A percentile compares a stretch with the other conserved stretches of the same genome.
phyloP scores from a whole-genome alignment of 768 basidiomycete species.

The Hirschioporus abietinus region DNA sequence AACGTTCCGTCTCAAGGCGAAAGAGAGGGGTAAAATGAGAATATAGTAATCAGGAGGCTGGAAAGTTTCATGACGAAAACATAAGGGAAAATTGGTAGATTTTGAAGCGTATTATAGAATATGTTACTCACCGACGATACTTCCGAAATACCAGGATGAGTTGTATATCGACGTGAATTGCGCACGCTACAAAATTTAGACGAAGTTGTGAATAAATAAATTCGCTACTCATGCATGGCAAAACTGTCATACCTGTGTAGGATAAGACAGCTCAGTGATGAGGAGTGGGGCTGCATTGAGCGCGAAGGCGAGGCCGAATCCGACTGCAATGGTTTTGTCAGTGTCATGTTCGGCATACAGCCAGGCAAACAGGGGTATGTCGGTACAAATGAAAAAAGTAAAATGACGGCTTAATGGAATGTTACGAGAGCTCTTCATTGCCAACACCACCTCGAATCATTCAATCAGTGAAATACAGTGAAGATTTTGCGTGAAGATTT shows the following conservation, averaged over 20 bases:
- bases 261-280: conserved; percentile 64
- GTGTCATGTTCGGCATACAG: conserved; percentile 1
- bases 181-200: conserved; percentile 32
- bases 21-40: not conserved
- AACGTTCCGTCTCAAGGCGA: not conserved
- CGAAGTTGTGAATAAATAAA: not conserved
- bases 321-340: conserved; percentile 37
- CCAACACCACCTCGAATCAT: no score
- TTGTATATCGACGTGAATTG: conserved; percentile 65
- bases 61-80: no score
- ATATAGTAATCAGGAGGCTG: no score
- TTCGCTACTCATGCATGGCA: not conserved
- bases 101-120: not conserved
- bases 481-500: no score
- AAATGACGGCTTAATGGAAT: not conserved
- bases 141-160: conserved; percentile 70
- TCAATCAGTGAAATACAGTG: no score
- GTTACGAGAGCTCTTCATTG: not conserved
- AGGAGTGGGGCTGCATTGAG: conserved; percentile 59
- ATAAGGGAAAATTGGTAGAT: no score
- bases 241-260: conserved; percentile 47
- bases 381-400: not conserved
- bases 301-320: conserved; percentile 57
- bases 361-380: not conserved
- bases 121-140: conserved; percentile 49